A percentile compares a stretch with the other conserved stretches of the same genome.
phyloP scores from a whole-genome alignment of 441 rosid genomes.

The Metrosideros polymorpha region DNA sequence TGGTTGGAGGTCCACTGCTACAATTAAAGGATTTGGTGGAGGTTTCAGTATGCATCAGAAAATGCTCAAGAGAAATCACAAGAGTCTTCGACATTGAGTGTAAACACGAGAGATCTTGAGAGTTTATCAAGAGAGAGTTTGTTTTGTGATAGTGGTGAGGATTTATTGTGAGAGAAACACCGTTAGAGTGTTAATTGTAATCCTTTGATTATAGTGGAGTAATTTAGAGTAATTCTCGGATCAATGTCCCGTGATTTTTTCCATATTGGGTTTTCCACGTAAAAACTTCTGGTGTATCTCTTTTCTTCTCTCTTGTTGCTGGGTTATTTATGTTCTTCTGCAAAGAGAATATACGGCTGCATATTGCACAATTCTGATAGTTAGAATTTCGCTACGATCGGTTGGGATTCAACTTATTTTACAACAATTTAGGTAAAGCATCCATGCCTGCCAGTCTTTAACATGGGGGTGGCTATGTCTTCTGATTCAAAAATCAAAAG shows the following conservation, averaged over 20 bases:
- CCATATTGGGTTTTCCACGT: background rate
- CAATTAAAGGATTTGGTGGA: background rate
- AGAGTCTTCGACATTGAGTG: background rate
- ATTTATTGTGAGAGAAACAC: background rate
- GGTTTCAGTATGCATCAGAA: background rate
- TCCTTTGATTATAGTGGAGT: background rate
- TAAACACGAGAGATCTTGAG: rapidly evolving
- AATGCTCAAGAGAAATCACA: background rate
- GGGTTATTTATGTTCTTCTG: background rate
- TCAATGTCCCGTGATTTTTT: background rate
- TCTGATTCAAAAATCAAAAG: background rate
- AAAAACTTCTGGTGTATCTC: background rate
- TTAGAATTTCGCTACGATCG: background rate
- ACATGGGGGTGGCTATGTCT: background rate
- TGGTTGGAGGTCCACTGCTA: background rate
- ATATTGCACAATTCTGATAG: background rate
- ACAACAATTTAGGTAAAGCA: background rate
- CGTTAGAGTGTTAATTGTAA: background rate
- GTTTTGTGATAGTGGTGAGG: background rate
- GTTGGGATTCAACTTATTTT: background rate
- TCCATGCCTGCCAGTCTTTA: background rate
- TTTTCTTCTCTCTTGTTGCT: background rate
- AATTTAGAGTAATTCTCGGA: no score
- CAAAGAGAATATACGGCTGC: background rate
- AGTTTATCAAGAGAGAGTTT: background rate